These are phyloP conservation scores for Boletellus ananiceps DNA, from an alignment of 768 basidiomycete genomes.

Conservation along the genomic window DNA sequence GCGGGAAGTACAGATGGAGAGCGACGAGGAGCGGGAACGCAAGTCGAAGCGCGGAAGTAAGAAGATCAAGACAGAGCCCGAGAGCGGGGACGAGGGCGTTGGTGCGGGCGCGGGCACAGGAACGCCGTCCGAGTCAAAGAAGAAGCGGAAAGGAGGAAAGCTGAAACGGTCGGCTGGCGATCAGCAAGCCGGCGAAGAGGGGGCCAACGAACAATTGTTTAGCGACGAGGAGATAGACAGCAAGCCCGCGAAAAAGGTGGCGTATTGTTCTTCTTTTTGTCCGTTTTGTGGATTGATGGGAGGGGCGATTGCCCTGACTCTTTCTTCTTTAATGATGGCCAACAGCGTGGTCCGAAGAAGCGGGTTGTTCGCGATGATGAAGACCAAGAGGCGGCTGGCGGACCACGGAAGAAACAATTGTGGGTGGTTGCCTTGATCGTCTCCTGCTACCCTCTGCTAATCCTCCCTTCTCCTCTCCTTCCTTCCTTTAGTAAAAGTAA, in stretches of 20 bases:
- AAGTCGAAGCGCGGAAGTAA: constrained; percentile 52
- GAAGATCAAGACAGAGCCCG: constrained; percentile 48
- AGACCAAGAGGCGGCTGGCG: constrained; percentile 57
- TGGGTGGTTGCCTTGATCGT: constrained; percentile 32
- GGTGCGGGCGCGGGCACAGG: constrained; percentile 1
- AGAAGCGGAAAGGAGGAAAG: constrained; percentile 75
- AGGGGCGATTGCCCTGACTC: background rate
- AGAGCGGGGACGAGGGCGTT: constrained; percentile 47
- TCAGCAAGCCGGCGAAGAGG: constrained; percentile 49
- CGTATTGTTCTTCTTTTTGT: no score
- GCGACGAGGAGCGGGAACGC: constrained; percentile 77
- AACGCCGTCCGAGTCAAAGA: constrained; percentile 50
- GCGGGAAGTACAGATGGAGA: constrained; percentile 56
- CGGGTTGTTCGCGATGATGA: constrained; percentile 77
- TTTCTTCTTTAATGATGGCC: background rate
- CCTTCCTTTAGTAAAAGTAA: constrained; percentile 69
- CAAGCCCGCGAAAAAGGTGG: constrained; percentile 67
- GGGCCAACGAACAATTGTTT: constrained; percentile 53
- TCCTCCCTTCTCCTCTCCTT: background rate
- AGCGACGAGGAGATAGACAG: constrained; percentile 60
- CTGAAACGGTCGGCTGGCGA: constrained; percentile 47
- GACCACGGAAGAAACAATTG: constrained; percentile 76
- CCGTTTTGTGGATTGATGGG: no score
- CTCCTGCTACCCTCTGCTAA: background rate
- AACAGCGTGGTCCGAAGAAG: constrained; percentile 56